Base-by-base conservation (phyloP, 176 grass and related monocot genomes). In the Musa schizocarpa region DNA sequence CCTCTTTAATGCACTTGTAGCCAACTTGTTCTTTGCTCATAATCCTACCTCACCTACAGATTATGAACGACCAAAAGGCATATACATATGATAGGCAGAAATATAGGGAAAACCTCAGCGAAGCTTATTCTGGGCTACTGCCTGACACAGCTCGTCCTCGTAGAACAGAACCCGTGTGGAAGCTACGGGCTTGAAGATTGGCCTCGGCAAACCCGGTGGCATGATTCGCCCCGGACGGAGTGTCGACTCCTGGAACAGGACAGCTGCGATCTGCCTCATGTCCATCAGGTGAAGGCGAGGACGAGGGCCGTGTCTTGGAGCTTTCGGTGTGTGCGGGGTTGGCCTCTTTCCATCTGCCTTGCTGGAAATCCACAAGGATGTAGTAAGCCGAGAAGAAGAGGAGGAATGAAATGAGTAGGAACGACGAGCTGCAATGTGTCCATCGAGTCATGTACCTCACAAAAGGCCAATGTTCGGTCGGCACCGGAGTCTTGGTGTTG, bases 81-180 rank as follows among this genome's bases (percentile, higher is more conserved):
- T 70, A n/a, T 70, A 70, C 43, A 70, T 20, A 50, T 29, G 11
- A 65, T 25, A 22, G 20, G 25, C 13, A 9, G 63, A 51, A 70
- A n/a, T 48, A 21, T 50, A 16, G 8, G 51, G 43, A 20, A 48
- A 2, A n/a, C 76, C 82, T 97, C 83, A 97, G 62, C 90, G 86
- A 81, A 97, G 87, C 68, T 97, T 97, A 93, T 97, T 97, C 73
- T 97, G 93, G 24, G 90, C 87, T 12, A 97, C 93, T 0, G 93
- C 93, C 82, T 97, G 81, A 20, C 93, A 97, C 22, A 97, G 86
- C 83, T 97, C 93, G 57, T 96, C 93, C 80, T 97, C 90, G 0
- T 86, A 90, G 20, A 81, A 85, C 48, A 97, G 82, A 71, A 92
- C 87, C 76, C 90, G 76, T 27, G 83, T 82, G 0, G 93, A 90